These are phyloP conservation scores for Margaritispora aquatica DNA, from an alignment of 495 filamentous ascomycete genomes.

Conservation along the genomic window DNA sequence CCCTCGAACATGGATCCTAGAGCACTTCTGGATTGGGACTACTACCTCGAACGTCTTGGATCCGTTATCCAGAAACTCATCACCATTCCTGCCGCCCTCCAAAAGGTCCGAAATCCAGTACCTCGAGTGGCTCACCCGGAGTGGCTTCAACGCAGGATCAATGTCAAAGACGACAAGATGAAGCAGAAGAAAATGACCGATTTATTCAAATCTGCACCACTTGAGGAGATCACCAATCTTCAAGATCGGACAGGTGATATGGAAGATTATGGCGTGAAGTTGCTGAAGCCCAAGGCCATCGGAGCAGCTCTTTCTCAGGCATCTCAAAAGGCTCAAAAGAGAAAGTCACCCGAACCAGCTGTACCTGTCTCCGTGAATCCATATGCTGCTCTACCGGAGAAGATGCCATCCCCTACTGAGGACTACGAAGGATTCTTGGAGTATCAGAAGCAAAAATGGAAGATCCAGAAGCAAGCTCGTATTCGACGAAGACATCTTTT, in stretches of 20 bases:
- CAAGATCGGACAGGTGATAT: constrained; percentile 60
- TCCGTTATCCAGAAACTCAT: constrained; percentile 98
- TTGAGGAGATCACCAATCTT: constrained; percentile 69
- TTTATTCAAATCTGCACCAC: constrained; percentile 72
- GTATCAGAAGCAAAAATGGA: constrained; percentile 99
- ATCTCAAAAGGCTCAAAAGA: constrained; percentile 62
- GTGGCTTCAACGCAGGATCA: constrained; percentile 90
- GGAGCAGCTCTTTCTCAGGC: constrained; percentile 46
- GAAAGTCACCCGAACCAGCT: constrained; percentile 65
- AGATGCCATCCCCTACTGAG: constrained; percentile 79
- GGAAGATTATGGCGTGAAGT: constrained; percentile 71
- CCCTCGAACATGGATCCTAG: constrained; percentile 89
- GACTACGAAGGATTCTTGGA: constrained; percentile 86
- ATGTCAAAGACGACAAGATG: constrained; percentile 90
- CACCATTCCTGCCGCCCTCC: constrained; percentile 93
- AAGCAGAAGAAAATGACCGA: constrained; percentile 99
- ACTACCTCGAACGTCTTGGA: constrained; percentile 90
- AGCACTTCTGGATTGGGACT: constrained; percentile 87
- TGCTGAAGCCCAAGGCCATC: constrained; percentile 62
- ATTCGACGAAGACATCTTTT: constrained; percentile 86
- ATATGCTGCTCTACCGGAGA: constrained; percentile 73
- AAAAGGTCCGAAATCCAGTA: constrained; percentile 92
- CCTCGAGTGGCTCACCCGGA: constrained; percentile 91
- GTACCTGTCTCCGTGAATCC: constrained; percentile 62
- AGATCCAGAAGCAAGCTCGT: constrained; percentile 90